A percentile compares a stretch with the other conserved stretches of the same genome.
These are phyloP conservation scores for Flaveria bidentis DNA, from an alignment of 129 eudicot species.

Conservation along the genomic window DNA sequence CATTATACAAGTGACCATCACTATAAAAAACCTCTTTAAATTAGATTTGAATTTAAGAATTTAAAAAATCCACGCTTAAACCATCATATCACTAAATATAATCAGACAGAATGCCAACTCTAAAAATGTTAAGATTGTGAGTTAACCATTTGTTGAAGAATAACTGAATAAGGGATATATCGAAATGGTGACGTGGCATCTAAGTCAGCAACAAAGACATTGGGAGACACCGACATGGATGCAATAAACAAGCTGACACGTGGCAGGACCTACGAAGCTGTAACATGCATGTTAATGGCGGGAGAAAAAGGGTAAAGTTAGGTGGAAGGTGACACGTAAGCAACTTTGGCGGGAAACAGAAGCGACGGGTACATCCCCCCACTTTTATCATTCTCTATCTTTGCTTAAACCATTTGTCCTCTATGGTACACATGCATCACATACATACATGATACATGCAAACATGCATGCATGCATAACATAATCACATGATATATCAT, in stretches of 20 bases:
- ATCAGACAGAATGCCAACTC: too few relatives aligned
- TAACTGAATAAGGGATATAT: background rate
- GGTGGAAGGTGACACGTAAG: slow-evolving; percentile 29
- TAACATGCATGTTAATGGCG: slow-evolving; percentile 12
- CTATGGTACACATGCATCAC: background rate
- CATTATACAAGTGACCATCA: too few relatives aligned
- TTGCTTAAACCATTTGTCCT: slow-evolving; percentile 37
- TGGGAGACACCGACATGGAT: background rate
- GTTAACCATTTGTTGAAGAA: background rate
- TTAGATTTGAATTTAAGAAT: too few relatives aligned
- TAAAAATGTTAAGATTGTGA: too few relatives aligned
- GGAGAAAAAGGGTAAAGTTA: background rate
- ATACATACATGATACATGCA: background rate
- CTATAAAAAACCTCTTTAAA: too few relatives aligned
- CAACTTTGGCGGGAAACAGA: slow-evolving; percentile 50
- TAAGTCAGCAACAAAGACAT: background rate
- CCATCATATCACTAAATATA: too few relatives aligned
- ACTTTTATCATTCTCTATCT: slow-evolving; percentile 21
- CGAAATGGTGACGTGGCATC: slow-evolving; percentile 20
- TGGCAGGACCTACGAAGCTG: slow-evolving; percentile 11
- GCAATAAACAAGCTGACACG: slow-evolving; percentile 6
- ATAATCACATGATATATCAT: too few relatives aligned
- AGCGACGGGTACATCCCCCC: slow-evolving; percentile 25
- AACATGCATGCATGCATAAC: too few relatives aligned
- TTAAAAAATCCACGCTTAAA: too few relatives aligned